Evolutionary conservation across 768 basidiomycete genomes (phyloP), one percentile per base, ranked within the genome.

Genomic region (Hebeloma cylindrosporum): DNA sequence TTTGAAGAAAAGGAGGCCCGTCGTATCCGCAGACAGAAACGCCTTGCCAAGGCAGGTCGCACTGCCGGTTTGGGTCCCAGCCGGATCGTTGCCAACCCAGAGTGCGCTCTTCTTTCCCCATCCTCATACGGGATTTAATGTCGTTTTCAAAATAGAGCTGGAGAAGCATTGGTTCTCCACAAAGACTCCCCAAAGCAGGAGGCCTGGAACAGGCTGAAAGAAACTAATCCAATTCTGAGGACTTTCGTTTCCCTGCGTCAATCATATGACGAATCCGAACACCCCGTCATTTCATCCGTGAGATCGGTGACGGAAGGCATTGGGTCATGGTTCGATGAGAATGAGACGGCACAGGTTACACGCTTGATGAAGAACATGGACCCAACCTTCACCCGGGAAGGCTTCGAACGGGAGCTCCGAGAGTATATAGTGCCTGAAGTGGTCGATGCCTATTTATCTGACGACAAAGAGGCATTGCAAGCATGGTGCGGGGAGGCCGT

Each of bases 341-440:
- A 90, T 60, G 96, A 99, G 71, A 93, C 87, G 34, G 96, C 96
- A n/a, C 88, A 89, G 63, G 95, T 98, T 22, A 83, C 86, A 58
- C 78, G 90, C 48, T 66, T 84, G 60, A 90, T 97, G 82, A 88
- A 83, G 63, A 62, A 72, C n/a, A 72, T 97, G 60, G 96, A 99
- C 63, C 92, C 96, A 4, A 62, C 67, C 20, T 99, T 96, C 68
- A 83, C 78, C 43, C 79, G 85, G 59, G 96, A 97, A 60, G 68
- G 72, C 25, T 98, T 96, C 59, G 86, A 92, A 58, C 75, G 85
- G 47, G 96, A 98, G 60, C 63, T 98, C 45, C 71, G 94, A 47
- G 96, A 98, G 66, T 99, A 97, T 58, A 99, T 99, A 51, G 81
- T 99, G 2, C 96, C 96, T 0, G 96, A 99, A 62, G 83, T 99